Base-by-base conservation (phyloP, 2,329 filamentous ascomycete species). In the Cephalotrichum gorgonifer region DNA sequence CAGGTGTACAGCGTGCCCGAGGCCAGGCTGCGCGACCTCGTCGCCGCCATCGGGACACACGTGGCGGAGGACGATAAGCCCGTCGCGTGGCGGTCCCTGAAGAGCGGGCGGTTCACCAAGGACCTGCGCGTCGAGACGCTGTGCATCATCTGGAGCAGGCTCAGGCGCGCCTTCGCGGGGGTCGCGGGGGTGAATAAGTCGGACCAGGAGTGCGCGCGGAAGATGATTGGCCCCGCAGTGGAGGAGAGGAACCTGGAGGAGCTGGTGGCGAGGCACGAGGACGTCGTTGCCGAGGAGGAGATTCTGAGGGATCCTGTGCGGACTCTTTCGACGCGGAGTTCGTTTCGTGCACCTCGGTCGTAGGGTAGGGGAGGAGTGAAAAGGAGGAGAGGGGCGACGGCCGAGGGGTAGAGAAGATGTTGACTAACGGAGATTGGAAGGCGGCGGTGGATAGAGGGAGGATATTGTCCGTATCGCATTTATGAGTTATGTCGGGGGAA, bases 1-100 rank as follows among this genome's bases (percentile, higher is more conserved):
- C 51, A 48, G 27, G 17, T 48, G 9, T 48, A 48, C 17, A 48
- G 35, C 38, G 43, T 38, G 46, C 23, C n/a, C 8, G 26, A 42
- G 22, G 26, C 12, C 6, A 38, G 31, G 25, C 33, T 43, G 11
- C 17, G 20, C n/a, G 12, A 27, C 17, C 27, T 48, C 17, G 20
- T 48, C 22, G 2, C 9, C 11, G 46, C 20, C 3, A 27, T 48
- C 9, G 38, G 23, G 11, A 30, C 4, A 9, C 23, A 48, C 38
- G 38, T 31, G 26, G 23, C 17, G 17, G 20, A 33, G 7, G 20
- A 17, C 2, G 25, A 43, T 5, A 26, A 26, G 11, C 38, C 9
- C 7, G 15, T 48, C 4, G 4, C 4, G n/a, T 48, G 46, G 46
- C 14, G 26, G 35, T n/a, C n/a, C 5, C 25, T 48, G 3, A 15